Percentiles rank a stretch among this genome's conserved stretches.
phyloP scores from a whole-genome alignment of 2,329 filamentous ascomycete genomes.

The Endoconidiophora laricicola region DNA sequence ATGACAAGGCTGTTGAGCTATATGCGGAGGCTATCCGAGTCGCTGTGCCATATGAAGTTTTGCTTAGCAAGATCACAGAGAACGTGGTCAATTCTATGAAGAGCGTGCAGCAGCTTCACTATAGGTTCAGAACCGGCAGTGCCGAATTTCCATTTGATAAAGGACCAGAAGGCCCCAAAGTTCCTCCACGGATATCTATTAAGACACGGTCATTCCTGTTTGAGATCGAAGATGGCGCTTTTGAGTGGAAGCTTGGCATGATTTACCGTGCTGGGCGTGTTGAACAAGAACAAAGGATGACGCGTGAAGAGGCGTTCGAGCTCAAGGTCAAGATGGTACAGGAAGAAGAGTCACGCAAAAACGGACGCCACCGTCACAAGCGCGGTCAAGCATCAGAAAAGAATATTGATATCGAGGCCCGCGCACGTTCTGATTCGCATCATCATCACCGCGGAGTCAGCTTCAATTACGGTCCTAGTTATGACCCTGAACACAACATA shows the following conservation, averaged over 20 bases:
- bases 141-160: slow-evolving; percentile 72
- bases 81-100: slow-evolving; percentile 82
- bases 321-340: slow-evolving; percentile 74
- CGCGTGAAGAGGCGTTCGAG: slow-evolving; percentile 76
- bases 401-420: slow-evolving; percentile 9
- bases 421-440: slow-evolving; percentile 32
- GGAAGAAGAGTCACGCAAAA: slow-evolving; percentile 47
- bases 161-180: slow-evolving; percentile 67
- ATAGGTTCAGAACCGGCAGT: slow-evolving; percentile 73
- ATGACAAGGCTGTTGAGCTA: slow-evolving; percentile 73
- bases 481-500: slow-evolving; percentile 59
- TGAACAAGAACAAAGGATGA: slow-evolving; percentile 79
- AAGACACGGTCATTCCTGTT: slow-evolving; percentile 71
- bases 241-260: slow-evolving; percentile 91
- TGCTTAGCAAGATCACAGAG: slow-evolving; percentile 82
- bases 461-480: slow-evolving; percentile 47
- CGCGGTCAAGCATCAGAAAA: slow-evolving; percentile 17
- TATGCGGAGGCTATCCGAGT: slow-evolving; percentile 72
- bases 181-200: slow-evolving; percentile 70
- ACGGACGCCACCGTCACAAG: slow-evolving; percentile 32
- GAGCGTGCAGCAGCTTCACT: slow-evolving; percentile 75
- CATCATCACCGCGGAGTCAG: neutral
- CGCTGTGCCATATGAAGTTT: slow-evolving; percentile 78
- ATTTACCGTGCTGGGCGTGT: slow-evolving; percentile 82
- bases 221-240: slow-evolving; percentile 87